Evolutionary conservation across 305 asterid genomes (phyloP), one percentile per base, ranked within the genome.

Genomic region (Rubia balearica): DNA sequence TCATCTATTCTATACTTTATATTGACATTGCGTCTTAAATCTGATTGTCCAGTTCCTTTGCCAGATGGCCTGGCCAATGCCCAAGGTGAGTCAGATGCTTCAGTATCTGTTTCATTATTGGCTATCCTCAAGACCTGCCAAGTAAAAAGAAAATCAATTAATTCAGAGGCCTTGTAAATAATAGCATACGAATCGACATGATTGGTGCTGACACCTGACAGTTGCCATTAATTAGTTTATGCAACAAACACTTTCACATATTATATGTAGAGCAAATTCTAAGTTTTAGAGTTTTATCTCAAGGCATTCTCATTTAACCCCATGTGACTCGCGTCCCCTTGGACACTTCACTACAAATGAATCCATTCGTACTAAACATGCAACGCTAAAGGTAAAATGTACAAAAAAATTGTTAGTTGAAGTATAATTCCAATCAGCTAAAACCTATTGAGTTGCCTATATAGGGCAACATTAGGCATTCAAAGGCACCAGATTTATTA

Each of bases 1-100:
- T 91, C 99, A 56, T 89, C 88, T 72, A 90, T 84, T 82, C 91
- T 85, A 85, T 91, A 94, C 82, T 88, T 89, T 17, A 88, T 80
- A 80, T 81, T 85, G 62, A 69, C 82, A 80, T 75, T 85, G 76
- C 88, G 81, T 82, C 95, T 80, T 42, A 75, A 63, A 78, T 89
- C 96, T 68, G 86, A 77, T 81, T 91, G 91, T 74, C 85, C 61
- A 73, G 80, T 89, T 22, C 81, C 75, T 81, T 89, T 89, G 72
- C 83, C 75, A 70, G 96, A 84, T 72, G 85, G 84, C 80, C 90
- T 84, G 66, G 87, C 80, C 83, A 88, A 74, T 71, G 95, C 94
- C 97, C 94, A 89, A 71, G 95, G 92, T 42, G 87, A 83, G 70
- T 90, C 96, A 65, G 83, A 73, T 72, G 69, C 78, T 77, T 88